These are phyloP conservation scores for Mycena albidolilacea DNA, from an alignment of 768 basidiomycete genomes.

Conservation along the genomic window DNA sequence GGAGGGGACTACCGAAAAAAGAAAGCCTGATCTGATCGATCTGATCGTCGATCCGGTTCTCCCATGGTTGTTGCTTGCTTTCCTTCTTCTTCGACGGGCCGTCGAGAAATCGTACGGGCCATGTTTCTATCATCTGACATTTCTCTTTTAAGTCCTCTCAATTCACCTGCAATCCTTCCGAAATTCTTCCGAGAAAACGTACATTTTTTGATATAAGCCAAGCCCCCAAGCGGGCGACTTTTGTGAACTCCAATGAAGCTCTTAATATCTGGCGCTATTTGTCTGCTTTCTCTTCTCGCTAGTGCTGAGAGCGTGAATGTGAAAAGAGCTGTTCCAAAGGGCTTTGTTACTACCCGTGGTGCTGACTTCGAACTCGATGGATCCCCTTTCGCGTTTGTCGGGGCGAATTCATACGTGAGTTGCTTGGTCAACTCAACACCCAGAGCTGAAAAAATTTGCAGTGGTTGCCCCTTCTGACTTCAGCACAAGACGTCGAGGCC, in stretches of 20 bases:
- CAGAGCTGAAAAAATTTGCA: constrained; percentile 38
- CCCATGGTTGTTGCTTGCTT: background rate
- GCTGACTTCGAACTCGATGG: constrained; percentile 62
- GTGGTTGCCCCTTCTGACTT: constrained; percentile 71
- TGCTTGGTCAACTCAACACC: background rate
- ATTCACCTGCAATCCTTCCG: constrained; percentile 21
- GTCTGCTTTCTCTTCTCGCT: constrained; percentile 7
- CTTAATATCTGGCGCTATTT: constrained; percentile 12
- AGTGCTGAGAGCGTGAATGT: background rate
- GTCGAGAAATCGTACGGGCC: background rate
- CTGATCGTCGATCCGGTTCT: constrained; percentile 4
- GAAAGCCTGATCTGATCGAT: background rate
- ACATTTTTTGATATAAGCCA: constrained; percentile 37
- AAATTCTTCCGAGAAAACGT: constrained; percentile 48
- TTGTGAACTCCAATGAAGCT: constrained; percentile 23
- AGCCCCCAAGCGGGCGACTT: background rate
- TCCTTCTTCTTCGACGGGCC: constrained; percentile 1
- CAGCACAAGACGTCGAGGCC: constrained; percentile 60
- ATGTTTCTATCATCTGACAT: constrained; percentile 23
- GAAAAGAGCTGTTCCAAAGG: constrained; percentile 48
- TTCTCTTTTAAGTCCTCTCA: background rate
- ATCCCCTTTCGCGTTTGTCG: constrained; percentile 68
- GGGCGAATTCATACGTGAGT: constrained; percentile 68
- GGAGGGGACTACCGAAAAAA: background rate
- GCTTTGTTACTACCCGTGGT: constrained; percentile 62